Conservation (phyloP, 768 basidiomycete species). For the Macrolepiota fuliginosa region DNA sequence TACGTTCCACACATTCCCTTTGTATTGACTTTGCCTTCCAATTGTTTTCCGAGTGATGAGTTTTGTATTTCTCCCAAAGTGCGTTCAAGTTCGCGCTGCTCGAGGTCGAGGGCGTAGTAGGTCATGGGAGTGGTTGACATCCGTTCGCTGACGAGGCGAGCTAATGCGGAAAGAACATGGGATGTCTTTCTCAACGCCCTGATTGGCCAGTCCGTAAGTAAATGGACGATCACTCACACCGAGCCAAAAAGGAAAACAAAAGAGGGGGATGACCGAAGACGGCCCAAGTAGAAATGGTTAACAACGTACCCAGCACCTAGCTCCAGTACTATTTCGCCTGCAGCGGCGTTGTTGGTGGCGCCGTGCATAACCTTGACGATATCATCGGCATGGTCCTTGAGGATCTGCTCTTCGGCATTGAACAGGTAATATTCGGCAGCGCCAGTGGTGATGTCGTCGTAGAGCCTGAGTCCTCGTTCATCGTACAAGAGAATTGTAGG, state of each 20-base stretch:
- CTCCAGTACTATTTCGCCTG: conserved; percentile 69
- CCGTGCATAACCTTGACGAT: conserved; percentile 75
- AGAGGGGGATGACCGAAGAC: not conserved
- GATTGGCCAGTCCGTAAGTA: conserved; percentile 7
- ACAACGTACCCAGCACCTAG: conserved; percentile 9
- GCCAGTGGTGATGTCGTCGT: conserved; percentile 80
- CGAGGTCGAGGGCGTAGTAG: conserved; percentile 93
- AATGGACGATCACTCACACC: not conserved
- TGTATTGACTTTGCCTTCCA: conserved; percentile 71
- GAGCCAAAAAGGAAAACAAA: not conserved
- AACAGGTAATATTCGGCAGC: conserved; percentile 90
- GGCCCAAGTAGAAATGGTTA: not conserved
- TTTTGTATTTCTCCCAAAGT: conserved; percentile 65
- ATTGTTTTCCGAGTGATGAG: conserved; percentile 58
- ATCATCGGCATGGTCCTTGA: conserved; percentile 67
- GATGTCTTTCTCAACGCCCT: conserved; percentile 90
- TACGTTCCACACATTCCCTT: conserved; percentile 92
- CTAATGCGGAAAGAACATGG: conserved; percentile 71
- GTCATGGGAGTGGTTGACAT: conserved; percentile 51
- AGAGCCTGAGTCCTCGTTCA: conserved; percentile 79
- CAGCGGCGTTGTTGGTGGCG: conserved; percentile 26
- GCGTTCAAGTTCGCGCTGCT: conserved; percentile 79
- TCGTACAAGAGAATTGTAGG: conserved; percentile 88
- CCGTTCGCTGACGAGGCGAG: conserved; percentile 43
- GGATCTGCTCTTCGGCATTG: conserved; percentile 80